A percentile compares a stretch with the other conserved stretches of the same genome.
phyloP scores from a whole-genome alignment of 2,329 filamentous ascomycete species.

The Paecilomyces fulvus region DNA sequence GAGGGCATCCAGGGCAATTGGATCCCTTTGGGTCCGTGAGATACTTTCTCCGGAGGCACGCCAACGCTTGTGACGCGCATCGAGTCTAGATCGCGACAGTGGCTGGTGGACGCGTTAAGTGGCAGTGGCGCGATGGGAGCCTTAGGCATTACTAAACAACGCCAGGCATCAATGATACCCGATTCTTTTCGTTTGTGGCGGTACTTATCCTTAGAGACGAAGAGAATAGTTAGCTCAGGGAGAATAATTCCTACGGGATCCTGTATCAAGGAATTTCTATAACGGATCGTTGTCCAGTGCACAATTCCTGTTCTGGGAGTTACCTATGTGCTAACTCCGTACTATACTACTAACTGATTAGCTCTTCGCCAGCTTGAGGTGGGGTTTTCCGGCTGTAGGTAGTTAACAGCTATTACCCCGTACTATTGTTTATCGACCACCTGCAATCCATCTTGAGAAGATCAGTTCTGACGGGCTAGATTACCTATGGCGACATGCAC shows the following conservation, averaged over 20 bases:
- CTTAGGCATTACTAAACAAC: conserved; percentile 13
- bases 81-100: conserved; percentile 11
- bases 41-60: neutral
- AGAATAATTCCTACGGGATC: neutral
- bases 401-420: neutral
- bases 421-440: neutral
- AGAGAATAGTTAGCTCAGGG: too few relatives aligned
- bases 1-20: neutral
- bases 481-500: too few relatives aligned
- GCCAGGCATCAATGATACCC: neutral
- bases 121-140: conserved; percentile 16
- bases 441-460: neutral
- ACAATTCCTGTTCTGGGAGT: neutral
- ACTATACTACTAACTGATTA: neutral
- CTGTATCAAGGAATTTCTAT: neutral
- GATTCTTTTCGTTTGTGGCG: neutral
- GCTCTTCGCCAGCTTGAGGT: neutral
- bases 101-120: conserved; percentile 28
- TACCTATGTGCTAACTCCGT: neutral
- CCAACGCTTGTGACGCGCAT: conserved; percentile 1
- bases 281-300: neutral
- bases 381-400: neutral
- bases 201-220: too few relatives aligned
- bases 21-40: neutral
- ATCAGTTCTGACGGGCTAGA: neutral